These are phyloP conservation scores for Monosporascus sp. DNA, from an alignment of 2,329 filamentous ascomycete genomes.

Conservation along the genomic window DNA sequence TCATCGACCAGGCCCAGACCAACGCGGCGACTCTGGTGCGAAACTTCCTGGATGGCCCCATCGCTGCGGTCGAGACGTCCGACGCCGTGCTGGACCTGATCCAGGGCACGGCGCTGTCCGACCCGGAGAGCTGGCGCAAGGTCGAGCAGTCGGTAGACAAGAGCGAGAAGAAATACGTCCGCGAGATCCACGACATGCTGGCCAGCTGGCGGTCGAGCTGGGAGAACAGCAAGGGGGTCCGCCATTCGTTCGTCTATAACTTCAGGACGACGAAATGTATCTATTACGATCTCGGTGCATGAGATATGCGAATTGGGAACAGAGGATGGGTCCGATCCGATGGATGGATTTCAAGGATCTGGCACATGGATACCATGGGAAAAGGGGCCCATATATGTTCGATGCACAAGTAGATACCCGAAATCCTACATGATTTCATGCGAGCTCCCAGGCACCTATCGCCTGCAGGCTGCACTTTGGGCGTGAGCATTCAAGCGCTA, in stretches of 20 bases:
- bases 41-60: conserved; percentile 69
- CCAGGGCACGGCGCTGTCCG: conserved; percentile 66
- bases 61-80: conserved; percentile 81
- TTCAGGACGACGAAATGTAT: conserved; percentile 79
- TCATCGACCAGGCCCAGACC: conserved; percentile 71
- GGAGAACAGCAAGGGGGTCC: conserved; percentile 46
- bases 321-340: conserved; percentile 7
- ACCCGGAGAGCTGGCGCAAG: conserved; percentile 76
- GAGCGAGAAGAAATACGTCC: conserved; percentile 74
- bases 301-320: conserved; percentile 9
- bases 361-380: no score
- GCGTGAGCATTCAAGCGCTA: no score
- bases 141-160: conserved; percentile 74
- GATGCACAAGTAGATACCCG: no score
- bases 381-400: no score
- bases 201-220: conserved; percentile 55
- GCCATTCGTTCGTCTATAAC: conserved; percentile 85
- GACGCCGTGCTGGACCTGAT: conserved; percentile 78
- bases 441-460: no score
- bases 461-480: no score
- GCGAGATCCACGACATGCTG: conserved; percentile 76
- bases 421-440: no score
- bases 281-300: conserved; percentile 71
- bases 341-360: neutral
- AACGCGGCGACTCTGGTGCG: conserved; percentile 58